Evolutionary conservation across 2,329 filamentous ascomycete genomes (phyloP).

Genomic region (Colletotrichum somersetense): DNA sequence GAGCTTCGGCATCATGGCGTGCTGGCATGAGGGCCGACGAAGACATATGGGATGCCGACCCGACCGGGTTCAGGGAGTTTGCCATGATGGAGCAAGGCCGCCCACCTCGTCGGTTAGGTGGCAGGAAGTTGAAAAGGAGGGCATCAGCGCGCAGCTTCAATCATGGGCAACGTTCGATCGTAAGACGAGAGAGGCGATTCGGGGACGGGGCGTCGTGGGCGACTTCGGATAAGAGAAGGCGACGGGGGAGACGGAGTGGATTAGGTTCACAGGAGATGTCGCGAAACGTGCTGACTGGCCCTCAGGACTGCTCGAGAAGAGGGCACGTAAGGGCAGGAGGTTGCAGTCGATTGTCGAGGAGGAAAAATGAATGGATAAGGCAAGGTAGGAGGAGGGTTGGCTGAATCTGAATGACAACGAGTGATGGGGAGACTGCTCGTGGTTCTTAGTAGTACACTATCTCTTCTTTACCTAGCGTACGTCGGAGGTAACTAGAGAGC

Average conservation of each 20-base stretch:
- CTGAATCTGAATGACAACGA: constrained; percentile 8
- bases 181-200: not conserved
- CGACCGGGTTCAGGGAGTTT: constrained; percentile 45
- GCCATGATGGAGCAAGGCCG: constrained; percentile 40
- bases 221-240: constrained; percentile 12
- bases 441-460: constrained; percentile 8
- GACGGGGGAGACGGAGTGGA: constrained; percentile 3
- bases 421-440: constrained; percentile 7
- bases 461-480: constrained; percentile 16
- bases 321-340: constrained; percentile 7
- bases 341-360: not conserved
- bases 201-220: constrained; percentile 5
- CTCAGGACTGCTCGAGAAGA: constrained; percentile 5
- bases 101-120: constrained; percentile 39
- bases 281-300: constrained; percentile 15
- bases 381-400: not conserved
- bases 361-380: constrained; percentile 25
- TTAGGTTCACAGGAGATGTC: constrained; percentile 16
- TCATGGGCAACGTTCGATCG: constrained; percentile 30
- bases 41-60: constrained; percentile 55
- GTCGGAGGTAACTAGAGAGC: constrained; percentile 2
- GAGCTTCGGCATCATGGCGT: constrained; percentile 57
- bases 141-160: constrained; percentile 38
- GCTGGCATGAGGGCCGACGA: constrained; percentile 61
- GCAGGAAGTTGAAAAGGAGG: constrained; percentile 35